phyloP scores from a whole-genome alignment of 805 yeast species.

The Metschnikowia chrysomelidarum region DNA sequence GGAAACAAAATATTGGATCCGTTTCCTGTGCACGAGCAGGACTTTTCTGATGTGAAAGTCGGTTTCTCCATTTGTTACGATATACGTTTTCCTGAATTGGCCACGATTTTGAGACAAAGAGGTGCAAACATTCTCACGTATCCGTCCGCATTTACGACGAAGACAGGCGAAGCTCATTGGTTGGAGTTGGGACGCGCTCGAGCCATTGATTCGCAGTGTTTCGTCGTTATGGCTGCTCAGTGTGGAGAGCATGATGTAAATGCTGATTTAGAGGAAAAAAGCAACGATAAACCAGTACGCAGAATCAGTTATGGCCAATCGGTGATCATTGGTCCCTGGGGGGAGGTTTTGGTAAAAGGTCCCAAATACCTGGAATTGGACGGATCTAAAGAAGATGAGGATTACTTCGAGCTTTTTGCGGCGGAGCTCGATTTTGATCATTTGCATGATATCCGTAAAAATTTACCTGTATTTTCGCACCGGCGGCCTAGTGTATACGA shows the following conservation, averaged over 20 bases:
- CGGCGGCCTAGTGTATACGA: constrained; percentile 54
- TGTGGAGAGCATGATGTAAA: constrained; percentile 68
- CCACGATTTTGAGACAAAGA: constrained; percentile 50
- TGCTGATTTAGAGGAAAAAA: constrained; percentile 32
- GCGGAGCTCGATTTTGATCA: constrained; percentile 65
- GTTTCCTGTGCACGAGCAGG: constrained; percentile 9
- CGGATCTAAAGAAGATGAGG: constrained; percentile 29
- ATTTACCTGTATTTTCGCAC: constrained; percentile 79
- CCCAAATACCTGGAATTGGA: constrained; percentile 29
- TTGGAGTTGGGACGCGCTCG: constrained; percentile 72
- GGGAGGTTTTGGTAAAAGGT: constrained; percentile 60
- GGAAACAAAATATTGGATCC: constrained; percentile 51
- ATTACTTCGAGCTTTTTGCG: constrained; percentile 42
- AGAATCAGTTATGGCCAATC: constrained; percentile 87
- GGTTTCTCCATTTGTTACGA: constrained; percentile 85
- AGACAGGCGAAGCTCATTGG: constrained; percentile 94
- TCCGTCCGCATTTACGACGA: constrained; percentile 91
- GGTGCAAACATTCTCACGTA: constrained; percentile 80
- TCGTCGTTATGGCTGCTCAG: constrained; percentile 87
- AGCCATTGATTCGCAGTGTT: constrained; percentile 87
- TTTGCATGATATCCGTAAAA: constrained; percentile 51
- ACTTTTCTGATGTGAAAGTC: constrained; percentile 33
- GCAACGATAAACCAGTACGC: constrained; percentile 19
- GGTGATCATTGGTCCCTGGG: constrained; percentile 91
- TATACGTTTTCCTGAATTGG: constrained; percentile 81